A percentile compares a stretch with the other conserved stretches of the same genome.
phyloP scores from a whole-genome alignment of 352 stramenopile genomes.

The Pythium graminicola region DNA sequence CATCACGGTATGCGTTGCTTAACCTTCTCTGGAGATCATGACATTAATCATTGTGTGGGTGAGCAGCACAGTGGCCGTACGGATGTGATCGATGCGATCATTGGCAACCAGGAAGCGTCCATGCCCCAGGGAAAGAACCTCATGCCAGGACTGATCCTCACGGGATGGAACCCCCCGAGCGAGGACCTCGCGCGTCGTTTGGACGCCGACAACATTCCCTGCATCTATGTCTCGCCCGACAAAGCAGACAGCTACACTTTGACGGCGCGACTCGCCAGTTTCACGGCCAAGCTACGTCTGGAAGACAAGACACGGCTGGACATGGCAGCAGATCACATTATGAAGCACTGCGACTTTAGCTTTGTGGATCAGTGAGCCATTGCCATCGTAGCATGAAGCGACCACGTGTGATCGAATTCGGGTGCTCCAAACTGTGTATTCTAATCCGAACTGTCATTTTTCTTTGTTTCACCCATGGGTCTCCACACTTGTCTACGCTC shows the following conservation, averaged over 20 bases:
- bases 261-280: constrained; percentile 66
- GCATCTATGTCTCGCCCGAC: constrained; percentile 80
- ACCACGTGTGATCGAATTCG: no score
- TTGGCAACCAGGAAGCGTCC: constrained; percentile 74
- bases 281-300: constrained; percentile 76
- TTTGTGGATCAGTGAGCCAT: constrained; percentile 41
- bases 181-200: constrained; percentile 55
- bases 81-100: constrained; percentile 82
- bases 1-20: constrained; percentile 51
- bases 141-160: constrained; percentile 73
- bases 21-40: background rate
- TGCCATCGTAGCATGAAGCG: background rate
- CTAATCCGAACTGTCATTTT: background rate
- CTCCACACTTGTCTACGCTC: background rate
- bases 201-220: constrained; percentile 79
- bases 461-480: background rate
- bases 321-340: constrained; percentile 73
- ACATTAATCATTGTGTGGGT: background rate
- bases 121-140: constrained; percentile 63
- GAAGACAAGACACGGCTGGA: constrained; percentile 71
- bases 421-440: no score
- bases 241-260: constrained; percentile 85
- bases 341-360: constrained; percentile 76
- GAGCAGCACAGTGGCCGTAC: constrained; percentile 69
- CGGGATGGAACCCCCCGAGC: constrained; percentile 71